These are phyloP conservation scores for Benincasa hispida DNA, from an alignment of 306 rosid genomes.

Conservation along the genomic window DNA sequence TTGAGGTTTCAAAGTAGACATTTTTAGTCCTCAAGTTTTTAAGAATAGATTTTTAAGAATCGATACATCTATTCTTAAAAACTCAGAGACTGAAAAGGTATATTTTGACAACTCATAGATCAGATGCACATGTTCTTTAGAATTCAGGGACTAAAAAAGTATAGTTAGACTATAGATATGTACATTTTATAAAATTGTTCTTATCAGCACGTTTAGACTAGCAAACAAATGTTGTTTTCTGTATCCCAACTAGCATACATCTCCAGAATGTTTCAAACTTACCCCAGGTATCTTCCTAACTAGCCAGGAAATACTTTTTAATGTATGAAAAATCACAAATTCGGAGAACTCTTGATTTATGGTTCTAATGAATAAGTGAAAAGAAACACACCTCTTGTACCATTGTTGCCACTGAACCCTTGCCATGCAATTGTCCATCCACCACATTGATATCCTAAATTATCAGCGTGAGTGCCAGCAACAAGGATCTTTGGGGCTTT, in stretches of 20 bases:
- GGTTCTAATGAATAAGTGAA: neutral
- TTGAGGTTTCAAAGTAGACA: too few species aligned
- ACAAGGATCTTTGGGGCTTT: constrained; percentile 53
- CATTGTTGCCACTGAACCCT: constrained; percentile 71
- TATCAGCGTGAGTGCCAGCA: constrained; percentile 84
- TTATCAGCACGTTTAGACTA: neutral
- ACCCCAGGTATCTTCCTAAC: neutral
- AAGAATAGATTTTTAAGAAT: too few species aligned
- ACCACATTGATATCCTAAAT: constrained; percentile 96
- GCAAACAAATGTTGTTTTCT: neutral
- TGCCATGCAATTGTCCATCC: constrained; percentile 98
- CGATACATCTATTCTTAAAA: too few species aligned
- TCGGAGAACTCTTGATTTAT: neutral
- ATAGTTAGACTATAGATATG: too few species aligned
- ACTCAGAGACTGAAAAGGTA: too few species aligned
- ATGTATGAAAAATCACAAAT: neutral
- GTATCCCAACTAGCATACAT: neutral
- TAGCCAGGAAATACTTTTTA: neutral
- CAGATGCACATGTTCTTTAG: too few species aligned
- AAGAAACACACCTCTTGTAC: constrained; percentile 54
- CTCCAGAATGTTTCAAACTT: neutral
- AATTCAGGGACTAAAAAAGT: too few species aligned
- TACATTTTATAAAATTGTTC: neutral
- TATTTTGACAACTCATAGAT: too few species aligned
- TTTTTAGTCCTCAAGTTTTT: too few species aligned